These are phyloP conservation scores for Pseudogymnoascus sp. DNA, from an alignment of 2,329 filamentous ascomycete species.

Conservation along the genomic window DNA sequence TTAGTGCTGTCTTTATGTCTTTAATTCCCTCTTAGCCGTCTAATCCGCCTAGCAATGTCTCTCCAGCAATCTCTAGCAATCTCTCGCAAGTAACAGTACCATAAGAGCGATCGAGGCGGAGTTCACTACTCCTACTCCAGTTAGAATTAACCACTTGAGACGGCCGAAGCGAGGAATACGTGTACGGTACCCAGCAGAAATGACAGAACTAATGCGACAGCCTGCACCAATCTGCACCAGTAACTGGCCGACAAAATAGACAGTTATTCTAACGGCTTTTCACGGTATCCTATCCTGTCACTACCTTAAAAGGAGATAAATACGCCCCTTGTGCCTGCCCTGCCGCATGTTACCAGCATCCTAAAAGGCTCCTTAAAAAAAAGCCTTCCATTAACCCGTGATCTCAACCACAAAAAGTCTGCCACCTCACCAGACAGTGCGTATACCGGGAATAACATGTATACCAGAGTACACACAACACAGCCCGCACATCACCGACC, in stretches of 20 bases:
- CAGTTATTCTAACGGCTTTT: background rate
- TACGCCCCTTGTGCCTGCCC: background rate
- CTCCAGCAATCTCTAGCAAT: too few relatives aligned
- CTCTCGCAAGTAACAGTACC: too few relatives aligned
- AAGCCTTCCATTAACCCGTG: background rate
- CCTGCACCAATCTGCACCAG: too few relatives aligned
- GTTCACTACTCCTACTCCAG: background rate
- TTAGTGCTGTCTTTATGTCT: too few relatives aligned
- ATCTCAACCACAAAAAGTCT: too few relatives aligned
- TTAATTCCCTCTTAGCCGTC: background rate
- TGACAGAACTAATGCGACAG: background rate
- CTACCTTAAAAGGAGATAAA: background rate
- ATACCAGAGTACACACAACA: background rate
- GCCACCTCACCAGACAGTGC: too few relatives aligned
- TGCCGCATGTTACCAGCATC: too few relatives aligned
- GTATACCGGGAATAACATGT: too few relatives aligned
- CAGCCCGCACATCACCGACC: background rate
- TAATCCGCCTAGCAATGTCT: background rate
- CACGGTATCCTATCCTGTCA: background rate
- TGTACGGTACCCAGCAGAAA: background rate
- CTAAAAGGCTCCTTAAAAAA: too few relatives aligned
- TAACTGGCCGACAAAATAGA: background rate
- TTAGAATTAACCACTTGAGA: background rate
- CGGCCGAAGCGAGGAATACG: background rate
- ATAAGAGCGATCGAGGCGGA: background rate